Evolutionary conservation across 306 rosid genomes (phyloP), one percentile per base, ranked within the genome.

Genomic region (Hippophae gyantsensis): DNA sequence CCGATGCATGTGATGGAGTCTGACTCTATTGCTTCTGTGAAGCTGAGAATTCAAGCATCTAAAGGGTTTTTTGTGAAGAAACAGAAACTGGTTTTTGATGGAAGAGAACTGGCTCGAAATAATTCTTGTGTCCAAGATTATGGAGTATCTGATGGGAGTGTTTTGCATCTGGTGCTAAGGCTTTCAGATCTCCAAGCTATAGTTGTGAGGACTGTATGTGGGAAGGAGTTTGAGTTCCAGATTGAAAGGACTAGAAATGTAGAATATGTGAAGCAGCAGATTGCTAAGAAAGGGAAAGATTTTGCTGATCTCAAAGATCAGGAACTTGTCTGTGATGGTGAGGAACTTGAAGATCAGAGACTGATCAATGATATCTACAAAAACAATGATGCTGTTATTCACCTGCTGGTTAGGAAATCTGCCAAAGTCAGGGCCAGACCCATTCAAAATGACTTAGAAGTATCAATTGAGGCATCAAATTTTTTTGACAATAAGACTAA

Each of bases 291-390:
- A 48, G 89, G 75, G 57, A 67, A 74, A 64, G 87, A 77, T 46
- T 76, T 61, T 40, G 65, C 82, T 23, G 76, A 87, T 69, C 56
- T 74, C 71, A 72, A 77, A 59, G 84, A 84, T 65, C 85, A 84
- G 63, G 89, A 87, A 71, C 68, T 87, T 63, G 49, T 70, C 58
- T 79, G 78, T 69, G 77, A 84, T 60, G 95, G 92, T 14, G 80
- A 82, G 76, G 80, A 65, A 43, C 89, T 87, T 65, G 92, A 84
- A 68, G 89, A 87, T 76, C 85, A 84, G 78, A 87, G 83, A 71
- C 78, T 84, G 67, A 73, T 87, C 54, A 66, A 77, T 62, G 92
- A 87, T 61, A 79, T 87, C 27, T 78, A 83, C 74, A 84, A 67
- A 61, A 68, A 68, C 52, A 70, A 68, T 10, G 80, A 74, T 57